Conservation (phyloP, 2,329 filamentous ascomycete species). For the Trichoderma citrinoviride region DNA sequence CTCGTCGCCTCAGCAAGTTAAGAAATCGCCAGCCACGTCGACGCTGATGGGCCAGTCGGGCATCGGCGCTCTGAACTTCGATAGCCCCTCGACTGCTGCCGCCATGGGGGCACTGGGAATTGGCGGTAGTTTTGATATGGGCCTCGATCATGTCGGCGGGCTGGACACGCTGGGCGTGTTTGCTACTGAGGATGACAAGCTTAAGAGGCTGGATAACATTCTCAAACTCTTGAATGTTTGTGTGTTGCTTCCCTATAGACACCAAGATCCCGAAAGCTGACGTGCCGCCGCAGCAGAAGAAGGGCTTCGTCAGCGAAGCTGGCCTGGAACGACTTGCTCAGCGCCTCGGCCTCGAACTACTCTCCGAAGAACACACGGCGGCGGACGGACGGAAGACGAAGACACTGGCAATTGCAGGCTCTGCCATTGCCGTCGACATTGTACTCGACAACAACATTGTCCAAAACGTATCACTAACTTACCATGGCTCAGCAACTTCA, state of each 20-base stretch:
- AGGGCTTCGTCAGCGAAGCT: constrained; percentile 69
- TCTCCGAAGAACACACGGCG: constrained; percentile 55
- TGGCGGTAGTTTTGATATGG: constrained; percentile 50
- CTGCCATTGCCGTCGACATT: constrained; percentile 60
- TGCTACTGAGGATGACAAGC: constrained; percentile 53
- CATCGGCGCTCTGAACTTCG: constrained; percentile 54
- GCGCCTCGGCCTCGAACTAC: constrained; percentile 62
- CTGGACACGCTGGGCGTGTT: constrained; percentile 43
- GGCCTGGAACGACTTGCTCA: constrained; percentile 70
- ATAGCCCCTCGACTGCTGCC: constrained; percentile 62
- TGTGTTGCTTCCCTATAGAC: background rate
- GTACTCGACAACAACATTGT: constrained; percentile 61
- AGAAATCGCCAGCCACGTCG: constrained; percentile 59
- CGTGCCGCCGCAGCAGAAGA: constrained; percentile 38
- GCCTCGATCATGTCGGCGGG: constrained; percentile 49
- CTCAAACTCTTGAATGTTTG: constrained; percentile 50
- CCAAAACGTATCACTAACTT: constrained; percentile 59
- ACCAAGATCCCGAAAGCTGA: constrained; percentile 11
- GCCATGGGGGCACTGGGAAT: constrained; percentile 58
- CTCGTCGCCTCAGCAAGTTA: constrained; percentile 63
- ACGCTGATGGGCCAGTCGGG: constrained; percentile 46
- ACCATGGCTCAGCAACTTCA: constrained; percentile 57
- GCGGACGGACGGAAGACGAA: constrained; percentile 49
- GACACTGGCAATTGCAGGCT: constrained; percentile 61
- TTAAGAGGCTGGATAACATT: constrained; percentile 53